These are phyloP conservation scores for Mycena leptocephala DNA, from an alignment of 768 basidiomycete genomes.

Conservation along the genomic window DNA sequence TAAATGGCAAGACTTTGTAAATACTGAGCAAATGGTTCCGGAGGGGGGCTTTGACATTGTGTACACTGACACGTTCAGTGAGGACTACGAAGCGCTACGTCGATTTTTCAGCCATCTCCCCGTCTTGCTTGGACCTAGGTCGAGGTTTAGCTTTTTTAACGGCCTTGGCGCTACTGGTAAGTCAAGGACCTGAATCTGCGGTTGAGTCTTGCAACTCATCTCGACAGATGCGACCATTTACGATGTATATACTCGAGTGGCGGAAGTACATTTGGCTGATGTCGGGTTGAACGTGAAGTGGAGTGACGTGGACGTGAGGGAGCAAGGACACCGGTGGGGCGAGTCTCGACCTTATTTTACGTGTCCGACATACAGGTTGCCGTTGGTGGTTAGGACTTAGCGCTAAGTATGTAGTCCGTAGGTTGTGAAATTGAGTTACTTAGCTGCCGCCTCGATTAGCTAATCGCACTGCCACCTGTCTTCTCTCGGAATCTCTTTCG, in stretches of 20 bases:
- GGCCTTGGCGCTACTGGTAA: conserved; percentile 95
- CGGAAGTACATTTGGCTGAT: conserved; percentile 89
- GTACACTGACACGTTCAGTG: conserved; percentile 96
- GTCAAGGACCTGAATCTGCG: conserved; percentile 45
- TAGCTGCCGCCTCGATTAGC: no score
- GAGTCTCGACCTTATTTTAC: conserved; percentile 84
- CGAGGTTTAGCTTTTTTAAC: conserved; percentile 97
- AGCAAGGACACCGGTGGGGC: conserved; percentile 80
- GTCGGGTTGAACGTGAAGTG: conserved; percentile 87
- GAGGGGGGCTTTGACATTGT: conserved; percentile 88
- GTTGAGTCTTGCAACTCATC: conserved; percentile 11
- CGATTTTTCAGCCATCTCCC: conserved; percentile 89
- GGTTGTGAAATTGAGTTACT: no score
- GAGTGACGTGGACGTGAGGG: conserved; percentile 83
- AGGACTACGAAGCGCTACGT: conserved; percentile 86
- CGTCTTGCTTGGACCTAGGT: conserved; percentile 80
- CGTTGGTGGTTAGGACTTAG: conserved; percentile 40
- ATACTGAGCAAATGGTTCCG: conserved; percentile 64
- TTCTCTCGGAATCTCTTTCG: no score
- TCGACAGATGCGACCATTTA: conserved; percentile 88
- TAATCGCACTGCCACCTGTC: no score
- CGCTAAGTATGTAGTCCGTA: no score
- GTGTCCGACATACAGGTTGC: conserved; percentile 82
- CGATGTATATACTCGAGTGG: conserved; percentile 90
- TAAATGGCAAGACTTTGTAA: conserved; percentile 93